These are phyloP conservation scores for Collybiopsis confluens DNA, from an alignment of 768 basidiomycete genomes.

Conservation along the genomic window DNA sequence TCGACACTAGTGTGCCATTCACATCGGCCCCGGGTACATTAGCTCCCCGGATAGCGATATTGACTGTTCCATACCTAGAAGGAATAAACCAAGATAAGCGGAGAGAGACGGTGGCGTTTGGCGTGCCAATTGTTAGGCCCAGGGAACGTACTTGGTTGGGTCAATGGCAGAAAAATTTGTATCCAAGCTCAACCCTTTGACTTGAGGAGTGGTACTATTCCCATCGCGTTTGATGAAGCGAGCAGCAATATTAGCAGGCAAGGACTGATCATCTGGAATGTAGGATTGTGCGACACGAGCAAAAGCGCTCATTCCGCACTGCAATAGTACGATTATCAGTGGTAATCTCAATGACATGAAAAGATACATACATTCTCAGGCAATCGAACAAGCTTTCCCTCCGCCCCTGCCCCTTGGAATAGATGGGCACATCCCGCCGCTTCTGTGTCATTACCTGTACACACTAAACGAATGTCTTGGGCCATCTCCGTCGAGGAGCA, in stretches of 20 bases:
- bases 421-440: constrained; percentile 26
- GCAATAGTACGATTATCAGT: not conserved
- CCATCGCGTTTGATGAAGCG: constrained; percentile 22
- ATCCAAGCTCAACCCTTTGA: constrained; percentile 29
- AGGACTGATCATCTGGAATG: constrained; percentile 32
- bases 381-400: constrained; percentile 29
- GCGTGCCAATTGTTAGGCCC: too few species aligned
- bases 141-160: constrained; percentile 11
- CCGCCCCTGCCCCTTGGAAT: constrained; percentile 23
- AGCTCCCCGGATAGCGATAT: constrained; percentile 19
- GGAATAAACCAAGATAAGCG: too few species aligned
- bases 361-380: constrained; percentile 24
- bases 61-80: constrained; percentile 16
- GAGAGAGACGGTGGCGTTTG: not conserved
- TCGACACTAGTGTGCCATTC: constrained; percentile 13
- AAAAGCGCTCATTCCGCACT: constrained; percentile 18
- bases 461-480: constrained; percentile 30
- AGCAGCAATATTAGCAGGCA: constrained; percentile 21
- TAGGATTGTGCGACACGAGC: constrained; percentile 28
- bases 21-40: constrained; percentile 17
- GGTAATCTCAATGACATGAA: not conserved
- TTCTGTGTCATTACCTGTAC: constrained; percentile 12
- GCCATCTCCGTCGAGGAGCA: constrained; percentile 23
- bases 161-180: constrained; percentile 27
- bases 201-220: constrained; percentile 15